Evolutionary conservation across 164 flowering plant genomes (phyloP), one percentile per base, ranked within the genome.

Genomic region (Nymphaea colorata): DNA sequence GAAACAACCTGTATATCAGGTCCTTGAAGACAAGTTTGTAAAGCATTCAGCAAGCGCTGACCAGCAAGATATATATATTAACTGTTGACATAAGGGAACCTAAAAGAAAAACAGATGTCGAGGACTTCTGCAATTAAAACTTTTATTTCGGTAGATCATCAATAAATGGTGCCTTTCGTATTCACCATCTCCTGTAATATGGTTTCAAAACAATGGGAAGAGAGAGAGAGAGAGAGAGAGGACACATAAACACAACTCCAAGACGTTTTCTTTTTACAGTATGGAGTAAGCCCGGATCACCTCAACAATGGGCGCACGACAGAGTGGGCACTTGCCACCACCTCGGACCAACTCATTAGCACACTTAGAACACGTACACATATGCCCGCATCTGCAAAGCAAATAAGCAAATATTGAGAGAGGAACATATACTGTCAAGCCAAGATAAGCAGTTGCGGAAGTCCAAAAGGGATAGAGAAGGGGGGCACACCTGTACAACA

Each of bases 331-430:
- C 74, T 88, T 93, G 42, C 88, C 94, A 64, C 74, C 80, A 43
- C 79, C 64, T 47, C 83, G 77, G 65, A 91, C 81, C 84, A 93
- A 77, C 71, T 83, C 83, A 61, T 81, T 82, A 25, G 98, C 97
- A 77, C 98, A 93, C 70, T 82, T 87, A 45, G 89, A 78, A 80
- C 98, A 93, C 45, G 91, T 78, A 78, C 96, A 87, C 98, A 91
- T 91, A 77, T 90, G 98, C 66, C 98, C 98, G 75, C 98, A 93
- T 82, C 98, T 93, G 89, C 66, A 78, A 8, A 55, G 42, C 51
- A n/a, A 61, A 15, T 25, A 61, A 25, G 41, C n/a, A 11, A 47
- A 47, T 12, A 47, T 47, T 47, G 12, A 47, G 55, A 47, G 12
- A 47, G 55, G 12, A 47, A 3, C 55, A 47, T 4, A 47, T 45